Evolutionary conservation across 2,329 filamentous ascomycete genomes (phyloP), one percentile per base, ranked within the genome.

Genomic region (Immersiporthe knoxdaviesiana): DNA sequence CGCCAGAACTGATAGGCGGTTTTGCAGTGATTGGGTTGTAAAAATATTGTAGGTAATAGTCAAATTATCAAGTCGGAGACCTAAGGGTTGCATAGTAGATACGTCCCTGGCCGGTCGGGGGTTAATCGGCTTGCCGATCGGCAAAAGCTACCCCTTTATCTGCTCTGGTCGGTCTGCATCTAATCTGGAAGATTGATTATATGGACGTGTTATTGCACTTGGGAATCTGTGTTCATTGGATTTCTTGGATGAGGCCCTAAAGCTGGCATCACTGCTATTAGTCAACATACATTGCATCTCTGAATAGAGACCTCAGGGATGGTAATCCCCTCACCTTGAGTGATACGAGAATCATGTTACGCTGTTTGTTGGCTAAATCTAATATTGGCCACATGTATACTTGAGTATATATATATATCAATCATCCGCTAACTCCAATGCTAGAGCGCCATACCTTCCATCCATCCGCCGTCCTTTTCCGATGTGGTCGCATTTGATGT

Each of bases 391-490:
- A n/a, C n/a, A n/a, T n/a, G n/a, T n/a, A n/a, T n/a, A n/a, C 59
- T 21, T 35, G 41, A 62, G 2, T 44, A 8, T 4, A 24, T n/a
- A 62, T 30, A 21, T 11, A 24, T n/a, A 62, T 44, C 21, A 62
- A 44, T 44, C 14, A 62, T 24, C 14, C 37, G 59, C 59, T 62
- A 30, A 62, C 59, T n/a, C 37, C 59, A 27, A 62, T 62, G 59
- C 59, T 44, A 37, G 27, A 56, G 52, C 14, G 14, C 14, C 14
- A 30, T 44, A 11, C n/a, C 37, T 18, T 62, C 24, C 52, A 30
- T 30, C 59, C 37, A 30, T 30, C 59, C 37, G 14, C 59, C n/a
- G 14, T 44, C 12, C 52, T 56, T 56, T 56, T 18, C 52, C 27
- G 27, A 14, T 54, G 50, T 18, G 21, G 18, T 30, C 56, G 30